Conservation (phyloP, 202 grass and related monocot genomes). For the Setaria viridis region DNA sequence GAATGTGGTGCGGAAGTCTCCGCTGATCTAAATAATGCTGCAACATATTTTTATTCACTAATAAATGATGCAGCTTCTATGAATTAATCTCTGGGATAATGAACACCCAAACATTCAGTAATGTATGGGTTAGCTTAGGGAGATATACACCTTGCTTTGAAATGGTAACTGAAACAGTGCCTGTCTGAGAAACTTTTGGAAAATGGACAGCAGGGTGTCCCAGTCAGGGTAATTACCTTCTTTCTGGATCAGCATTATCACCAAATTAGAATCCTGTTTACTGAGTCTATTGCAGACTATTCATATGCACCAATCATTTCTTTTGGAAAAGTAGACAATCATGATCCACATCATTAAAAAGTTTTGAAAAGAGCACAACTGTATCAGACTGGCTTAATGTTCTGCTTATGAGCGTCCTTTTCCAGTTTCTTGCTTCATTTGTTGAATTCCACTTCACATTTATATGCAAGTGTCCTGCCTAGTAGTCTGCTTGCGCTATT, state of each 20-base stretch:
- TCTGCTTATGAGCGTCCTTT: neutral
- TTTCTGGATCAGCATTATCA: neutral
- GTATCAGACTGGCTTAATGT: neutral
- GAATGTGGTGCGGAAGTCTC: neutral
- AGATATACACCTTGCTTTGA: neutral
- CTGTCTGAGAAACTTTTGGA: neutral
- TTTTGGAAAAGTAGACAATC: neutral
- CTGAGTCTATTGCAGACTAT: neutral
- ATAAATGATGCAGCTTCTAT: neutral
- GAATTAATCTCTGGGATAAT: neutral
- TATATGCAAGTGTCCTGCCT: neutral
- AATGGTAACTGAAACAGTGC: neutral
- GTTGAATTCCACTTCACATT: neutral
- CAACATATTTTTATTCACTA: neutral
- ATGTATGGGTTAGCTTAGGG: neutral
- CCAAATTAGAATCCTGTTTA: neutral
- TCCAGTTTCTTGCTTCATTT: slow-evolving; percentile 12
- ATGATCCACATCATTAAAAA: neutral
- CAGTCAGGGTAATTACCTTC: neutral
- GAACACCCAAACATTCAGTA: neutral
- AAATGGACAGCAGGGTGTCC: neutral
- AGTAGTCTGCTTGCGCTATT: slow-evolving; percentile 11
- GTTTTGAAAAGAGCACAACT: neutral
- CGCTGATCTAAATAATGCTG: neutral
- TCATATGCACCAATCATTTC: neutral